Conservation (phyloP, 2,329 filamentous ascomycete species). For the Epichloe glyceriae region DNA sequence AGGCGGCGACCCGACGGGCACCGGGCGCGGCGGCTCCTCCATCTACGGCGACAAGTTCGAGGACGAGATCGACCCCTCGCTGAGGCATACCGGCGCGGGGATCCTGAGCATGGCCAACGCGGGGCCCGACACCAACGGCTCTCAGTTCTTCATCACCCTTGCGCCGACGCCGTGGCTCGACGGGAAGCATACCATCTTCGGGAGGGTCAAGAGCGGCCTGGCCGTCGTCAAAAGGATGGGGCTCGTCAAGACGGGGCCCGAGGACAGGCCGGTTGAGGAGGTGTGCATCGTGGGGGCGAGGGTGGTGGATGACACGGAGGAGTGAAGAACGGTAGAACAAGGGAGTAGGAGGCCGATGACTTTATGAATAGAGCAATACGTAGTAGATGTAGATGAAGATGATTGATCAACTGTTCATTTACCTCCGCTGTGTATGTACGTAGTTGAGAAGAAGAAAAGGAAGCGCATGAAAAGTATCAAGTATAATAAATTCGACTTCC, state of each 20-base stretch:
- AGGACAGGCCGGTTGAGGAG: constrained; percentile 71
- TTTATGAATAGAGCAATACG: no score
- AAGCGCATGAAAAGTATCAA: neutral
- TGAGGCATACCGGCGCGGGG: constrained; percentile 89
- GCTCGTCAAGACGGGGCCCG: constrained; percentile 65
- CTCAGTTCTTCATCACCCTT: constrained; percentile 91
- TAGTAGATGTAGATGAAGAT: no score
- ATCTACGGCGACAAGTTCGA: constrained; percentile 93
- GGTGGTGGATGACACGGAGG: constrained; percentile 42
- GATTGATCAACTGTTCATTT: neutral
- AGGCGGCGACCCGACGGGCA: constrained; percentile 86
- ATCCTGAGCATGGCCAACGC: constrained; percentile 95
- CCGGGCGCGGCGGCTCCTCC: constrained; percentile 73
- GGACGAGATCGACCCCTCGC: constrained; percentile 66
- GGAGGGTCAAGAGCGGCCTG: constrained; percentile 74
- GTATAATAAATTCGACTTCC: neutral
- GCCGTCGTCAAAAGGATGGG: constrained; percentile 78
- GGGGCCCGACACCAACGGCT: constrained; percentile 85
- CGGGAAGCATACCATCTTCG: constrained; percentile 95
- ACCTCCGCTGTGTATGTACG: neutral
- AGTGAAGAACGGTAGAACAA: constrained; percentile 3
- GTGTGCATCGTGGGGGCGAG: constrained; percentile 66
- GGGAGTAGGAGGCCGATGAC: no score
- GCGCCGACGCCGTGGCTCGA: constrained; percentile 94
- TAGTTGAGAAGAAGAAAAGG: neutral